Base-by-base conservation (phyloP, 306 rosid species). In the Cicer pinnatifidum region DNA sequence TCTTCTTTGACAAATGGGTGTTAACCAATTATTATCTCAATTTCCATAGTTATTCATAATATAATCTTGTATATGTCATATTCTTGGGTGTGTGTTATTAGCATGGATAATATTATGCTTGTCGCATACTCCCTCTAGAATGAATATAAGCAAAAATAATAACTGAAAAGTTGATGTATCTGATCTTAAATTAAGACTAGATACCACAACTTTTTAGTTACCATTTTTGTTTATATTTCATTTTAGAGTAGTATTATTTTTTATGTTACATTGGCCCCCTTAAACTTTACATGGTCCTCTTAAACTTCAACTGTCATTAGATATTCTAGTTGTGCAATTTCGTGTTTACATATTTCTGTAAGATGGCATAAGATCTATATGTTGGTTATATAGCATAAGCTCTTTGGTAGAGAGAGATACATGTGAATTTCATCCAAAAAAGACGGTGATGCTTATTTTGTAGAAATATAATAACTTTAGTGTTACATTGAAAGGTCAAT, bases 241-340 rank as follows among this genome's bases (percentile, higher is more conserved):
- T 28, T 28, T 3, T 0, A 3, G 5, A 28, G 35, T 28, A 28
- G 33, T 28, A 28, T 23, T 28, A 28, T 40, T 67, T 47, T 47
- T 47, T 6, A 47, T 47, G 53, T 47, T 47, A 7, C 53, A 47
- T 11, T 47, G 45, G 41, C 58, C 62, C 16, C 5, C 64, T 17
- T 17, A 17, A 17, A 17, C 19, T 17, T 17, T 17, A 17, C 19
- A 17, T 17, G 19, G 19, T 17, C 19, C 19, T 17, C 19, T 65
- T 45, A 46, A 44, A 44, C 16, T 54, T 65, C 20, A 72, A 56
- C 33, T 19, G 35, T 58, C 47, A 7, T 39, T 45, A 40, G 56
- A 73, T 73, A 58, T 67, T 73, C 59, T 68, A 15, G 1, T 60
- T 61, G 46, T 41, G 47, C 54, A 28, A 28, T 73, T 73, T 67